Conservation (phyloP, 73 alveolate species). For the Uronychia setigera region DNA sequence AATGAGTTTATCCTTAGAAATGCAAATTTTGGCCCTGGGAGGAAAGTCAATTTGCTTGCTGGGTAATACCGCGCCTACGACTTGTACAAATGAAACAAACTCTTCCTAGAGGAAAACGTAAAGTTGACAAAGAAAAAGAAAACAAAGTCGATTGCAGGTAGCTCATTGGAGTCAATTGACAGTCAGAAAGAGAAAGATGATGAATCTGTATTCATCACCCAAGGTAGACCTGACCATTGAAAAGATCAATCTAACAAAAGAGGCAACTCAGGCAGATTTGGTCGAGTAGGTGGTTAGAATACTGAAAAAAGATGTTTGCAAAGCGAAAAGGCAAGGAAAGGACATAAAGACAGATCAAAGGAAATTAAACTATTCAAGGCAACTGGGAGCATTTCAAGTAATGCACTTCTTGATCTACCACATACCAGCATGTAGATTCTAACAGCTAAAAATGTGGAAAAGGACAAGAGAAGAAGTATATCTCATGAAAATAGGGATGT, state of each 20-base stretch:
- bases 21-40: neutral
- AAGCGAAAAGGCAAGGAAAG: neutral
- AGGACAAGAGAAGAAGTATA: no score
- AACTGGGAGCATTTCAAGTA: neutral
- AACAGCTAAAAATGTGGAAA: no score
- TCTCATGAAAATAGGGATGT: no score
- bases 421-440: neutral
- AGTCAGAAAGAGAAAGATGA: neutral
- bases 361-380: neutral
- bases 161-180: neutral
- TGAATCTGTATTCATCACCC: no score
- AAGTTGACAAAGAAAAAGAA: neutral
- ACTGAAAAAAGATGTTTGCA: no score
- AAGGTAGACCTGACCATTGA: no score
- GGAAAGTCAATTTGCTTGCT: slow-evolving; percentile 1
- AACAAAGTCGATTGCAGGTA: no score
- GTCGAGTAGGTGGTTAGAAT: no score
- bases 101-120: neutral
- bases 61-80: neutral
- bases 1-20: neutral
- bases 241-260: no score
- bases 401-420: neutral
- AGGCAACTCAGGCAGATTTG: no score
- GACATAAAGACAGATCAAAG: neutral
- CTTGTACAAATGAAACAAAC: neutral